A percentile compares a stretch with the other conserved stretches of the same genome.
phyloP scores from a whole-genome alignment of 2,329 filamentous ascomycete species.

The Claviceps fusiformis region DNA sequence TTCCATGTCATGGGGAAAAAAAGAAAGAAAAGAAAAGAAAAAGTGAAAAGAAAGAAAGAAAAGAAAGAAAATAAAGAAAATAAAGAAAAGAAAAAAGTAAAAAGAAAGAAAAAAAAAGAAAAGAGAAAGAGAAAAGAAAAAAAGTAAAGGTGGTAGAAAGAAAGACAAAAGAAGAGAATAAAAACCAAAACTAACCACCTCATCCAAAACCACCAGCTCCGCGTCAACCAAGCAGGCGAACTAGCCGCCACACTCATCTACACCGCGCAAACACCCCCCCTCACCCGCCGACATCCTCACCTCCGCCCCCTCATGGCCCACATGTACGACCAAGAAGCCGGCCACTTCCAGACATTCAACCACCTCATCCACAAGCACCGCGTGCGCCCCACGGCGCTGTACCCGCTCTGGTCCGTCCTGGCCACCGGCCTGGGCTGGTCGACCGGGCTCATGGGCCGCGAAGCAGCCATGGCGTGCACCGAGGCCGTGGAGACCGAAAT shows the following conservation, averaged over 20 bases:
- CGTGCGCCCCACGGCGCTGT: conserved; percentile 83
- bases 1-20: background rate
- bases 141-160: too few relatives aligned
- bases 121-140: too few relatives aligned
- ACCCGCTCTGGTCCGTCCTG: conserved; percentile 74
- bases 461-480: conserved; percentile 96
- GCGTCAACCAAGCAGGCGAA: conserved; percentile 95
- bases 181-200: background rate
- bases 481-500: conserved; percentile 98
- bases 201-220: conserved; percentile 38
- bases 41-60: background rate
- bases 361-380: conserved; percentile 69
- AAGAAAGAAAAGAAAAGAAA: too few relatives aligned
- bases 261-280: conserved; percentile 69
- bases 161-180: too few relatives aligned
- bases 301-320: conserved; percentile 85
- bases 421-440: conserved; percentile 77
- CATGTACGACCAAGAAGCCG: conserved; percentile 95
- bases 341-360: conserved; percentile 80
- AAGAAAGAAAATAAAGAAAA: too few relatives aligned
- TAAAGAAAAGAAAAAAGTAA: background rate
- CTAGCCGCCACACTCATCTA: conserved; percentile 95
- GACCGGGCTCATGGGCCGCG: conserved; percentile 76
- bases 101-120: background rate
- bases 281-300: conserved; percentile 70